Base-by-base conservation (phyloP, 1,139 yeast species). In the Hansenula sp. region DNA sequence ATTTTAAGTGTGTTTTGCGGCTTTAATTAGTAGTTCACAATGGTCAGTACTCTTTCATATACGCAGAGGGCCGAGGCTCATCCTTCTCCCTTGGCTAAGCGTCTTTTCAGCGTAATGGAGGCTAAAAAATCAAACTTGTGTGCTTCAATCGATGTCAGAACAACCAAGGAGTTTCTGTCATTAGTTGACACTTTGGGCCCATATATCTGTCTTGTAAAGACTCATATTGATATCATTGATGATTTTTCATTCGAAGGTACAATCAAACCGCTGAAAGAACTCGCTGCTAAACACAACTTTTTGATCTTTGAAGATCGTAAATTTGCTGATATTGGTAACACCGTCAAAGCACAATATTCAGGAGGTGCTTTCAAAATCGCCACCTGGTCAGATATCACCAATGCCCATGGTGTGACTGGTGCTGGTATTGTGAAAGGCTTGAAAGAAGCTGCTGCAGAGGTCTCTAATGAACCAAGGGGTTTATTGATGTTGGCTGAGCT, bases 261-360 rank as follows among this genome's bases (percentile, higher is more conserved):
- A 1, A 76, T 93, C 27, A 65, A 65, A 11, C 98, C 97, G 4
- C 69, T 94, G 51, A 65, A 84, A 49, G 79, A 65, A 46, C 70
- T 91, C 30, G 79, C 96, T 9, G 68, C 76, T 54, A 86, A 87
- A 61, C 93, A 90, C 67, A 77, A 84, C 50, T 91, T 91, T 57
- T 68, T 93, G 74, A 84, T 91, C 52, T 91, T 91, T 61, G 99
- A 91, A 67, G 99, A 91, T 67, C 79, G 99, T 53, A 94, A 94
- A 70, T 94, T 94, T 67, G 99, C 99, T 27, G 99, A 94, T 65
- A 94, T 94, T 58, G 99, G 99, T n/a, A 89, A 90, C 59, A 94
- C 99, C 1, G 99, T 93, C 42, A 91, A 91, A 67, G 77, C 88
- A 36, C 99, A 94, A 67, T 94, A 93, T 66, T 71, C 84, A 35